A percentile compares a stretch with the other conserved stretches of the same genome.
Conservation (phyloP, 345 rosid species). For the Populus euphratica region DNA sequence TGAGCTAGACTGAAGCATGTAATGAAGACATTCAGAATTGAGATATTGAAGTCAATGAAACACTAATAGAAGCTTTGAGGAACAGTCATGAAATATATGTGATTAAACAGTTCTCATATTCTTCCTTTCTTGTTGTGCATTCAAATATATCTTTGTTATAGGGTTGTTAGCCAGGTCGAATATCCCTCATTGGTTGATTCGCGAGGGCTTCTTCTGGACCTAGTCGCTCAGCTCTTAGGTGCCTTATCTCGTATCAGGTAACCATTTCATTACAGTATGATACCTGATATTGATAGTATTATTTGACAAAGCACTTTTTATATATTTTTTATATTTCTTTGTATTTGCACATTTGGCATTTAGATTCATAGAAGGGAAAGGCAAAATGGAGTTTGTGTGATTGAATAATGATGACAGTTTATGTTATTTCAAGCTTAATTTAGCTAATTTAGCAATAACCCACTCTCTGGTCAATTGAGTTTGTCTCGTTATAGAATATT, state of each 20-base stretch:
- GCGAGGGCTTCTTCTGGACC: conserved; percentile 90
- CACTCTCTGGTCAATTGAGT: neutral
- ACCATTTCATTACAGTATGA: conserved; percentile 4
- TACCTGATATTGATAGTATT: conserved; percentile 7
- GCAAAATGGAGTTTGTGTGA: no score
- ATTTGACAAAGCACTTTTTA: no score
- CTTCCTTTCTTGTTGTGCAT: neutral
- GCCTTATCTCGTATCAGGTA: conserved; percentile 98
- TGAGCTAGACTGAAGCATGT: conserved; percentile 1
- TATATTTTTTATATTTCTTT: neutral
- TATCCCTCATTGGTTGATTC: conserved; percentile 97
- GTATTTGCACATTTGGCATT: neutral
- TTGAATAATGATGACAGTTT: neutral
- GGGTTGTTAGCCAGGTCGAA: conserved; percentile 97
- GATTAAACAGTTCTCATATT: neutral
- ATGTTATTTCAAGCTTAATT: neutral
- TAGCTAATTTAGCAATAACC: neutral
- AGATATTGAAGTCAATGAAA: neutral
- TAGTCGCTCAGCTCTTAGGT: conserved; percentile 96
- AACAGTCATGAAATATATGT: neutral
- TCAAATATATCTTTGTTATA: conserved; percentile 33
- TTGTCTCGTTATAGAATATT: neutral
- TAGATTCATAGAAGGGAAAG: no score
- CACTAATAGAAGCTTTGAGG: neutral
- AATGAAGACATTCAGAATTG: conserved; percentile 8